Conservation (phyloP, 352 stramenopile species). For the Aphanomyces cochlioides region DNA sequence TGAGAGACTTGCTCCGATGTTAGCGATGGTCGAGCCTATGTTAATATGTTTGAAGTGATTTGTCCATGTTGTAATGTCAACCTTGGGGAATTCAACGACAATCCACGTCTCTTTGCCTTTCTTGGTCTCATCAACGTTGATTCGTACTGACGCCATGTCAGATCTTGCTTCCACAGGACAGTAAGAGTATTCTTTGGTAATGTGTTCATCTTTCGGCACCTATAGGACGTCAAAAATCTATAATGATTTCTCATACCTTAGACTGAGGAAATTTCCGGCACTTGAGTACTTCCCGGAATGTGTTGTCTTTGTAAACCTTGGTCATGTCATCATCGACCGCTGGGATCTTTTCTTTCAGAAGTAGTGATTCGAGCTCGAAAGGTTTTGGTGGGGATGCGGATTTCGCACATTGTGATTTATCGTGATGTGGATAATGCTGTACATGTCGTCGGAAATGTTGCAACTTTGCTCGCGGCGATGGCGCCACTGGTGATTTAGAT, state of each 20-base stretch:
- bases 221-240: not conserved
- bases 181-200: slow-evolving; percentile 36
- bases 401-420: not conserved
- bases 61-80: too few species aligned
- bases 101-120: slow-evolving; percentile 35
- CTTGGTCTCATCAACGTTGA: slow-evolving; percentile 20
- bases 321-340: not conserved
- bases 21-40: slow-evolving; percentile 35
- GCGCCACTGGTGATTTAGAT: not conserved
- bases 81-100: slow-evolving; percentile 45
- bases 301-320: not conserved
- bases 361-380: slow-evolving; percentile 23
- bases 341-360: not conserved
- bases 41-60: slow-evolving; percentile 30
- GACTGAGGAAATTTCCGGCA: slow-evolving; percentile 4
- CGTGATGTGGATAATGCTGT: not conserved
- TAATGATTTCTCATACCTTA: not conserved
- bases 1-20: slow-evolving; percentile 39
- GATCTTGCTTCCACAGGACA: slow-evolving; percentile 38
- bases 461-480: slow-evolving; percentile 1
- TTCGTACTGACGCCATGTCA: slow-evolving; percentile 35
- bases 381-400: not conserved
- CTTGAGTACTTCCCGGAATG: slow-evolving; percentile 8
- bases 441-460: not conserved
- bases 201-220: slow-evolving; percentile 37